Evolutionary conservation across 345 rosid species (phyloP), one percentile per base, ranked within the genome.

Genomic region (Citrus inodora): DNA sequence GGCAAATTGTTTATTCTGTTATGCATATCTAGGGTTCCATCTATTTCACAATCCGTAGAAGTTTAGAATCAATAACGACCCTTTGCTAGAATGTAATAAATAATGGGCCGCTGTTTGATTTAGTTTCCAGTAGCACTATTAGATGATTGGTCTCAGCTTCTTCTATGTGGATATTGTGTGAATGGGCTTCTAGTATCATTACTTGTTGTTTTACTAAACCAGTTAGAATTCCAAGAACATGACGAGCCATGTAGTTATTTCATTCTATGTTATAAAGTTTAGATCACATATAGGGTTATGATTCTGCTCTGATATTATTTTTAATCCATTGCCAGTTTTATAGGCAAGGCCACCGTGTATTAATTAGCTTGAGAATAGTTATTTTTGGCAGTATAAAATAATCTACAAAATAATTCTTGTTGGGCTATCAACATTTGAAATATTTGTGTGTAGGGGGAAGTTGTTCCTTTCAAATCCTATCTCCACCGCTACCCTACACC

Each of bases 401-500:
- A 51, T 69, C 42, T 24, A 21, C n/a, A 61, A 5, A 66, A 40
- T 68, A 22, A 22, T 80, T 38, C 58, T 74, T 73, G 35, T 69
- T 75, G 19, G 14, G 58, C 32, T 79, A 46, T 76, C 56, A 65
- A 74, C 76, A 59, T 74, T 28, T 76, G 55, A 56, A 70, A 32
- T 67, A 32, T 73, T n/a, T 61, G 79, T 69, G 8, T 42, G 25
- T 79, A 96, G 99, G 94, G 90, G 48, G 99, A 94, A 80, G 87
- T 92, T 62, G 2, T 80, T 78, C 98, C 99, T 82, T 96, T 96
- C 84, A 96, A 91, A 84, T 83, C 87, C 67, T 94, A 71, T 87
- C 98, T 94, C 78, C 78, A 92, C 67, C 93, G 98, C 72, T 91
- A 88, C 82, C 89, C 91, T 61, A 96, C 99, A 25, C 98, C 97